These are phyloP conservation scores for Saturnispora kantuleensis DNA, from an alignment of 805 yeast species.

Conservation along the genomic window DNA sequence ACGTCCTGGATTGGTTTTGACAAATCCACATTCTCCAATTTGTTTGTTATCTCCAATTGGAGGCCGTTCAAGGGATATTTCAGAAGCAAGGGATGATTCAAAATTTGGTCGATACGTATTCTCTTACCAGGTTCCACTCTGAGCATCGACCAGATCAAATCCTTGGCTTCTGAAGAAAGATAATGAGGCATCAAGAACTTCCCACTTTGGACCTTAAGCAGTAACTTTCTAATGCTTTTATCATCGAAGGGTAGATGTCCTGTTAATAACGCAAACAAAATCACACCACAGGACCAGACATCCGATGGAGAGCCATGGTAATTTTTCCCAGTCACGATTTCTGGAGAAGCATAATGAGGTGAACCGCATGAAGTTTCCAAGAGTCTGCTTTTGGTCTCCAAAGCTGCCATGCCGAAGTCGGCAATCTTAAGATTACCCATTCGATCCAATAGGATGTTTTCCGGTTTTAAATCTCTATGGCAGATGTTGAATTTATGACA, in stretches of 20 bases:
- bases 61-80: conserved; percentile 41
- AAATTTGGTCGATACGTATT: conserved; percentile 56
- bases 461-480: conserved; percentile 78
- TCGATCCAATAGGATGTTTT: conserved; percentile 58
- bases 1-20: conserved; percentile 24
- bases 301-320: conserved; percentile 82
- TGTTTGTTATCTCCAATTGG: conserved; percentile 7
- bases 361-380: conserved; percentile 80
- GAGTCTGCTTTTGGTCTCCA: conserved; percentile 60
- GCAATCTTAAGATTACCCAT: conserved; percentile 66
- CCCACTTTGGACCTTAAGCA: conserved; percentile 71
- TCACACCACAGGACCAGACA: conserved; percentile 85
- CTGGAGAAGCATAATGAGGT: conserved; percentile 86
- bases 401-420: conserved; percentile 86
- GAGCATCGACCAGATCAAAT: conserved; percentile 55
- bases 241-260: conserved; percentile 82
- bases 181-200: conserved; percentile 61
- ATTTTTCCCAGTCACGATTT: conserved; percentile 66
- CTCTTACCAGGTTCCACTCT: conserved; percentile 64
- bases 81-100: conserved; percentile 44
- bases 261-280: conserved; percentile 65
- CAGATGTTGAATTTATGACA: conserved; percentile 75
- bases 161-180: conserved; percentile 55
- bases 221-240: conserved; percentile 60
- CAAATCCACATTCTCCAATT: conserved; percentile 20